These are phyloP conservation scores for Phytopythium litorale DNA, from an alignment of 352 stramenopile species.

Conservation along the genomic window DNA sequence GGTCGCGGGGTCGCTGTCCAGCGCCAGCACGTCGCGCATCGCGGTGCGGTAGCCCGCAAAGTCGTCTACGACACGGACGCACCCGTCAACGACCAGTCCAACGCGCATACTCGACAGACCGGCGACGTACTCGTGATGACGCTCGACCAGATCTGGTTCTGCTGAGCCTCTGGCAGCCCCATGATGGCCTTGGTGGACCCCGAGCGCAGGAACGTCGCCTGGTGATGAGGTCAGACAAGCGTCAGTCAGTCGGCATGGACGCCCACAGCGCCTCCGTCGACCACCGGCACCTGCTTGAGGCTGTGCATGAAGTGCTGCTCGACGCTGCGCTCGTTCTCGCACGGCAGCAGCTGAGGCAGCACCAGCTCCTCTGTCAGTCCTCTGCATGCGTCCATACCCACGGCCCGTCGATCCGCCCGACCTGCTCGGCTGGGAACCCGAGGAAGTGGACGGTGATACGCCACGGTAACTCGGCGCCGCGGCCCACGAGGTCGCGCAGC, in stretches of 20 bases:
- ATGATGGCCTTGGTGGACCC: conserved; percentile 82
- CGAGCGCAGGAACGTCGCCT: conserved; percentile 62
- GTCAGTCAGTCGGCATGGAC: background rate
- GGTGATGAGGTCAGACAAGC: background rate
- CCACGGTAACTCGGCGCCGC: conserved; percentile 44
- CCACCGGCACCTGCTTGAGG: conserved; percentile 52
- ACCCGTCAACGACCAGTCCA: background rate
- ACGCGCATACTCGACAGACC: background rate
- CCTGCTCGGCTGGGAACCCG: conserved; percentile 53
- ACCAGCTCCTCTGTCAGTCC: background rate
- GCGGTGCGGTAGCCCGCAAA: conserved; percentile 51
- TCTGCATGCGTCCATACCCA: too few relatives aligned
- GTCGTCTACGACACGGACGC: conserved; percentile 21
- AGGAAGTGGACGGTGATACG: conserved; percentile 76
- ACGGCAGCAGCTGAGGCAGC: conserved; percentile 44
- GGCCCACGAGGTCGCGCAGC: conserved; percentile 49
- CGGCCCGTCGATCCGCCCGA: conserved; percentile 6
- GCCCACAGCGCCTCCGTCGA: background rate
- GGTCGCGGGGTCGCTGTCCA: conserved; percentile 23
- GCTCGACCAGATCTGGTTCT: conserved; percentile 79
- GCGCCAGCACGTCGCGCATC: conserved; percentile 39
- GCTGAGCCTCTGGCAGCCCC: conserved; percentile 70
- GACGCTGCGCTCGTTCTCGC: conserved; percentile 70
- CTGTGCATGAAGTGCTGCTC: conserved; percentile 86
- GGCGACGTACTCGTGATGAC: conserved; percentile 46